Base-by-base conservation (phyloP, 78 protist genomes). In the Guillardia theta region DNA sequence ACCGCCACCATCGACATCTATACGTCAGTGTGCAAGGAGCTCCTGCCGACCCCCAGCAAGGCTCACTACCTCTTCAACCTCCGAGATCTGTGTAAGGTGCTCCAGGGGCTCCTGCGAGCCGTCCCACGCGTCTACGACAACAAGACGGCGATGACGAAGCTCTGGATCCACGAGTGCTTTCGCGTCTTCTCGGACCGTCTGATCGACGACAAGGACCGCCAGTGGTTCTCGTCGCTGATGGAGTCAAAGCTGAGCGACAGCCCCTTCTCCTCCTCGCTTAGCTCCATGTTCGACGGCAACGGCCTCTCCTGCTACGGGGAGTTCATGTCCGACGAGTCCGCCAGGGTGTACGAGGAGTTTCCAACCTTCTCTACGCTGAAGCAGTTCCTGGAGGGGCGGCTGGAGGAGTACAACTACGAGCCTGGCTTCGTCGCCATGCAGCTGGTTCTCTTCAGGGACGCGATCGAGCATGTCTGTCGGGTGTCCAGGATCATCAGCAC, bases 11-110 rank as follows among this genome's bases (percentile, higher is more conserved):
- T 93, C 39, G 93, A 97, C 62, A 21, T 96, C 27, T 97, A 95
- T 88, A 21, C 43, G 19, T 9, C 0, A 21, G 80, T 97, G 36
- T 37, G 45, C n/a, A 6, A 33, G 58, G 92, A 93, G 3, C 8
- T 97, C 54, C 95, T 93, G 21, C 98, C 98, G 0, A 95, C 94
- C 19, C 98, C 98, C 36, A 15, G 77, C 36, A 96, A 97, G 70
- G 94, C 96, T 37, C 99, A 98, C 96, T 98, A 98, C 96, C 96
- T 98, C 8, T 98, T 98, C 98, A 98, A 98, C 97, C 93, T 98
- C 64, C 97, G 99, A 33, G 99, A 98, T 58, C 93, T 98, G 9
- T 33, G 97, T 43, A 95, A 95, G 87, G 96, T 98, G 36, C 83
- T 97, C 76, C 97, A 97, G 53, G 97, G 98, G 27, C 19, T 97